phyloP scores from a whole-genome alignment of 169 alveolate genomes.

The Blepharisma undulans region DNA sequence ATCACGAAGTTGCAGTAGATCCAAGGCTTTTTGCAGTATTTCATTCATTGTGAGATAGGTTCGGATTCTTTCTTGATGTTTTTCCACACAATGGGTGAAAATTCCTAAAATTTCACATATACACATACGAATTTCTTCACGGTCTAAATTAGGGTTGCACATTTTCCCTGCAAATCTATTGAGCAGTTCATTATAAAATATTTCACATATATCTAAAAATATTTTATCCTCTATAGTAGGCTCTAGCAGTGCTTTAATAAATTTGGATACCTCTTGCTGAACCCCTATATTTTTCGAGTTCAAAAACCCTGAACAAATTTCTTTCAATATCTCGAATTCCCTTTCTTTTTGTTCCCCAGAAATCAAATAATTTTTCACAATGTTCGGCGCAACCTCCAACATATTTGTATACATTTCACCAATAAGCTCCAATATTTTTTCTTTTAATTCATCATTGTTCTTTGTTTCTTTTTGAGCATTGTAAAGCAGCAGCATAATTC shows the following conservation, averaged over 20 bases:
- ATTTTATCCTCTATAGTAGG: not conserved
- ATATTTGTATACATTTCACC: not conserved
- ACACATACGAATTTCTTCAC: not conserved
- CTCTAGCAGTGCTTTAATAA: not conserved
- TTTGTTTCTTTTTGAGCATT: not conserved
- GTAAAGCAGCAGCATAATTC: not conserved
- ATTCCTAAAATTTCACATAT: not conserved
- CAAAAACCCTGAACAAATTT: not conserved
- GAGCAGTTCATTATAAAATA: not conserved
- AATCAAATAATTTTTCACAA: not conserved
- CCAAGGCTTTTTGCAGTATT: not conserved
- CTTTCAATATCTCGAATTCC: not conserved
- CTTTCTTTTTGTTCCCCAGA: not conserved
- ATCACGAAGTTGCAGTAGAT: not conserved
- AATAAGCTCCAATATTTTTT: not conserved
- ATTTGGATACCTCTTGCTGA: not conserved
- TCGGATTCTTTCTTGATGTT: constrained; percentile 1
- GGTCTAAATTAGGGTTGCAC: not conserved
- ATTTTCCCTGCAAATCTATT: not conserved
- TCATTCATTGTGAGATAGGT: not conserved
- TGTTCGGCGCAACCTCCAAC: not conserved
- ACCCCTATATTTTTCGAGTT: not conserved
- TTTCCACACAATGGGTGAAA: not conserved
- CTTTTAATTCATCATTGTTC: not conserved
- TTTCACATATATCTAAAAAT: not conserved